Percentiles rank a stretch among this genome's conserved stretches.
These are phyloP conservation scores for Hymenoscyphus repandus DNA, from an alignment of 2,329 filamentous ascomycete species.

Conservation along the genomic window DNA sequence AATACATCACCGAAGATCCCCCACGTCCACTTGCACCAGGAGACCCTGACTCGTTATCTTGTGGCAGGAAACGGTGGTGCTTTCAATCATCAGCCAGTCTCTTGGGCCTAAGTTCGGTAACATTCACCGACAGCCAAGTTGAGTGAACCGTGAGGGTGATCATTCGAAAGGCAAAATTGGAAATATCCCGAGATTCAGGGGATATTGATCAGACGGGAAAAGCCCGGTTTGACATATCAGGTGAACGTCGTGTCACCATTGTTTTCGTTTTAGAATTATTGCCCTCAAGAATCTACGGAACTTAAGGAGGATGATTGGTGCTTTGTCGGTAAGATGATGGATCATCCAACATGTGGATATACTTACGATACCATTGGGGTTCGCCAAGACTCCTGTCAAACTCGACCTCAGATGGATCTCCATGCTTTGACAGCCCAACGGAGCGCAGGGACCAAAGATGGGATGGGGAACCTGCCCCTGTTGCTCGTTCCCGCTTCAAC, in stretches of 20 bases:
- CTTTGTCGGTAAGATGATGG: not conserved
- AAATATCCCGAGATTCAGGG: not conserved
- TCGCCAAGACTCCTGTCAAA: not conserved
- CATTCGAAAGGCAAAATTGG: not conserved
- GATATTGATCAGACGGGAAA: not conserved
- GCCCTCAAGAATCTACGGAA: not conserved
- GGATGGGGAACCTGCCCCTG: conserved; percentile 2
- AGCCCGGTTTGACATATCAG: not conserved
- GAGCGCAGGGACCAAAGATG: not conserved
- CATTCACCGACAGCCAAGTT: not conserved
- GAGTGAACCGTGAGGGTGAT: not conserved
- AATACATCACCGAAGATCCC: conserved; percentile 2
- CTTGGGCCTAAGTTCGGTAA: not conserved
- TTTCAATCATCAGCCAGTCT: not conserved
- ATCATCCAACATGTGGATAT: not conserved
- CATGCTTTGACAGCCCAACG: conserved; percentile 1
- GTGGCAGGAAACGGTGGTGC: not conserved
- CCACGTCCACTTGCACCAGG: not conserved
- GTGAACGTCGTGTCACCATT: not conserved
- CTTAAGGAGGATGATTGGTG: not conserved
- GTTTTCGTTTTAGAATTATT: not conserved
- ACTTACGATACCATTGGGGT: not conserved
- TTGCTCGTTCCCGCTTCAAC: not conserved
- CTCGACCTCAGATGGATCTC: not conserved
- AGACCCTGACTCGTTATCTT: conserved; percentile 5